Base-by-base conservation (phyloP, 2,329 filamentous ascomycete species). In the Truncatella angustata region DNA sequence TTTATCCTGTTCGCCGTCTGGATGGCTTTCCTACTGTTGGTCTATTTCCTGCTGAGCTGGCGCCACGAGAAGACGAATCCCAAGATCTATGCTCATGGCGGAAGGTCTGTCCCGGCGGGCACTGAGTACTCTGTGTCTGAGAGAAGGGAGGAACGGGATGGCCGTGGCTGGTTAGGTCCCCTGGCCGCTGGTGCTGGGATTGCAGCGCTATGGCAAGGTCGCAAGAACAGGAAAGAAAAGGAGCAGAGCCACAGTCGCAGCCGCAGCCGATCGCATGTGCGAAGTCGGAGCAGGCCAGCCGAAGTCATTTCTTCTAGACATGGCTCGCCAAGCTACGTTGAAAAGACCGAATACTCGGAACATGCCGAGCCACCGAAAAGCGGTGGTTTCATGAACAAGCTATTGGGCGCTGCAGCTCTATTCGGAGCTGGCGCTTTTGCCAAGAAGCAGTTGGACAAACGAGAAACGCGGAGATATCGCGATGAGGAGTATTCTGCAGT, bases 1-100 rank as follows among this genome's bases (percentile, higher is more conserved):
- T 99, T 97, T 67, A 85, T 99, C 49, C 75, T 97, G 3, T 99
- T 88, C 64, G 81, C 92, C 0, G 57, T 97, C 1, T 93, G 87
- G 77, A 87, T 88, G 67, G 82, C 84, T 24, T 77, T 88, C 16
- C 73, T 97, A 30, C 60, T 97, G 14, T 63, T 91, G 2, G 58
- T 84, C 12, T 97, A 91, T 70, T 95, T 97, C 62, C 75, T 93
- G 51, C 75, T 96, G 30, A 87, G 87, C 58, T 95, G 89, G 69
- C 77, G 82, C 42, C 68, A 86, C 73, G 70, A 84, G 71, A 70
- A 81, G 66, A 64, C 74, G 63, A 72, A 73, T 69, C 54, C 78
- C 80, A 58, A 76, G 82, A 39, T 81, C 82, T 60, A 54, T n/a
- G 73, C 80, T 58, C 74, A 79, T 50, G 82, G 81, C 32, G 81